phyloP scores from a whole-genome alignment of 108 stramenopile genomes.

The Nannochloropsis salina region DNA sequence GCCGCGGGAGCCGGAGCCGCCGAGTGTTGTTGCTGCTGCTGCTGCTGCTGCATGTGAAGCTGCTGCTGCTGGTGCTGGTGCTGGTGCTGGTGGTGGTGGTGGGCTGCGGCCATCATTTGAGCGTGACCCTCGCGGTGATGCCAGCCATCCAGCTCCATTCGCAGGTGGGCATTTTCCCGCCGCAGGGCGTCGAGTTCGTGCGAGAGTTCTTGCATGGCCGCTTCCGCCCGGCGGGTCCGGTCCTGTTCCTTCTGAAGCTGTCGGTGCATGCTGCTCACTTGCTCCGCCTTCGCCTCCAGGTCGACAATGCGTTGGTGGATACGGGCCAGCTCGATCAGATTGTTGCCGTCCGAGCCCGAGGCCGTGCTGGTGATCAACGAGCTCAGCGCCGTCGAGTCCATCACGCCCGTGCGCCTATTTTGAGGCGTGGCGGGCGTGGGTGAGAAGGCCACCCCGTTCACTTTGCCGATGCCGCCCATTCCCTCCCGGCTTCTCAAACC shows the following conservation, averaged over 20 bases:
- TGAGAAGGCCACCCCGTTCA: background rate
- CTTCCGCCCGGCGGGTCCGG: background rate
- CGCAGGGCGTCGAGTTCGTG: background rate
- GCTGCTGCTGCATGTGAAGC: background rate
- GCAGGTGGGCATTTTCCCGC: background rate
- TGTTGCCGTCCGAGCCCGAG: background rate
- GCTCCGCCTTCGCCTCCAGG: background rate
- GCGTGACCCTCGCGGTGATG: background rate
- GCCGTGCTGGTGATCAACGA: background rate
- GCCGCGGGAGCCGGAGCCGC: too few species aligned
- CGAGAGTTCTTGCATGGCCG: background rate
- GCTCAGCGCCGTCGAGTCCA: background rate
- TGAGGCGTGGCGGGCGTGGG: constrained; percentile 16
- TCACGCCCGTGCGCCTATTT: background rate
- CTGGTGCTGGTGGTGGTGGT: background rate
- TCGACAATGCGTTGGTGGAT: background rate
- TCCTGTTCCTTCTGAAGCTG: background rate
- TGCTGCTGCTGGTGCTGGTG: background rate
- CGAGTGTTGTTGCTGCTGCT: background rate
- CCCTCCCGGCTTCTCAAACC: background rate
- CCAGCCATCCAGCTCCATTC: background rate
- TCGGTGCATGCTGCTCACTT: background rate
- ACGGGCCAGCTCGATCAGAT: background rate
- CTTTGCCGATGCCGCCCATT: background rate
- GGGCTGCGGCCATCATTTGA: background rate